phyloP scores from a whole-genome alignment of 2,329 filamentous ascomycete genomes.

The Lithohypha guttulata region DNA sequence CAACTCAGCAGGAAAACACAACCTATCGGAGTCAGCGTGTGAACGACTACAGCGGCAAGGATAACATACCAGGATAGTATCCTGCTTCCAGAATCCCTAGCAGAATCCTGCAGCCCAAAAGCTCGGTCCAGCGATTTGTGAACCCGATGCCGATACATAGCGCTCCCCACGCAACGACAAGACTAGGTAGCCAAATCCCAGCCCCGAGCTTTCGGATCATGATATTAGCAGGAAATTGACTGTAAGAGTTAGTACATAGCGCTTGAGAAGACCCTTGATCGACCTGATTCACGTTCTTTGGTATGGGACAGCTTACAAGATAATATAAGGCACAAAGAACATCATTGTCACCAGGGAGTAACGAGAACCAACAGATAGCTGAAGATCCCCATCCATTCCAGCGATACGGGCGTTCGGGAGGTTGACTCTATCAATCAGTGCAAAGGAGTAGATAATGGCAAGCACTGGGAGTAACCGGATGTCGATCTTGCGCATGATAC shows the following conservation, averaged over 20 bases:
- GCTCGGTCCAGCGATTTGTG: constrained; percentile 18
- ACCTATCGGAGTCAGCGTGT: too few species aligned
- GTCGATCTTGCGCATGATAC: constrained; percentile 25
- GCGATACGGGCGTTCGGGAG: constrained; percentile 22
- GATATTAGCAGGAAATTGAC: constrained; percentile 36
- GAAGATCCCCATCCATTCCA: constrained; percentile 18
- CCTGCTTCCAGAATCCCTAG: constrained; percentile 26
- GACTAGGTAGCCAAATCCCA: constrained; percentile 9
- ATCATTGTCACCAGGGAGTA: constrained; percentile 24
- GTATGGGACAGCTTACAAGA: too few species aligned
- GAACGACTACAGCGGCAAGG: too few species aligned
- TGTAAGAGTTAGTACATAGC: too few species aligned
- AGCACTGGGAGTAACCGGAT: constrained; percentile 31
- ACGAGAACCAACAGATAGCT: constrained; percentile 20
- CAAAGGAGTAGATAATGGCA: constrained; percentile 30
- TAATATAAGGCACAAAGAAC: constrained; percentile 23
- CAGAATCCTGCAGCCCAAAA: constrained; percentile 23
- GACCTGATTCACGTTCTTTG: too few species aligned
- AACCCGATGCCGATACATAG: constrained; percentile 30
- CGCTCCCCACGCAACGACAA: constrained; percentile 11
- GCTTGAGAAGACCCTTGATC: too few species aligned
- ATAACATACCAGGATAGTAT: constrained; percentile 21
- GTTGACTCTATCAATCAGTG: constrained; percentile 31
- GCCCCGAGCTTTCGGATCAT: constrained; percentile 28
- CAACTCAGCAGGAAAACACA: constrained; percentile 10